These are phyloP conservation scores for Xerocomellus amylosporus DNA, from an alignment of 768 basidiomycete species.

Conservation along the genomic window DNA sequence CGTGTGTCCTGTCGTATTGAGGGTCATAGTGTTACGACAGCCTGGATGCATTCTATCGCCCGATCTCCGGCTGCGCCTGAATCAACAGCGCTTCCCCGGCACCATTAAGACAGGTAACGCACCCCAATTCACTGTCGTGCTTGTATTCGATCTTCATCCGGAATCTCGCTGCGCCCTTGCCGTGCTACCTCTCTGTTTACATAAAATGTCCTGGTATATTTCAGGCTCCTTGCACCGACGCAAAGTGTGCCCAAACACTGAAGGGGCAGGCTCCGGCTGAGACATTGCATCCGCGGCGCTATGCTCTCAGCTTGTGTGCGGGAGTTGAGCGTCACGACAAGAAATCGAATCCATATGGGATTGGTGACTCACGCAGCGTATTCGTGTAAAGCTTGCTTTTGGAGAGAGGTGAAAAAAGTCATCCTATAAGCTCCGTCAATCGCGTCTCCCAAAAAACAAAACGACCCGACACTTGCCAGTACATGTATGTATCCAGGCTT, in stretches of 20 bases:
- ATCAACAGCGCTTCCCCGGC: neutral
- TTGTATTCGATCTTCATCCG: neutral
- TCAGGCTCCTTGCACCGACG: neutral
- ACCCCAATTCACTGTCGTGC: neutral
- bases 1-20: neutral
- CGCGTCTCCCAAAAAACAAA: neutral
- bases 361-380: neutral
- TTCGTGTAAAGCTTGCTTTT: constrained; percentile 3
- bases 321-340: neutral
- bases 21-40: neutral
- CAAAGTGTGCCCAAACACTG: neutral
- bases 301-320: neutral
- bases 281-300: neutral
- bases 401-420: neutral
- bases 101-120: neutral
- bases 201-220: neutral
- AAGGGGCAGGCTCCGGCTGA: neutral
- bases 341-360: neutral
- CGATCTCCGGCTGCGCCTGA: neutral
- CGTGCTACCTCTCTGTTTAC: neutral
- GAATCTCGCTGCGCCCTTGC: neutral
- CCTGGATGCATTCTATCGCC: neutral
- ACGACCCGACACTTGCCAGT: too few species aligned
- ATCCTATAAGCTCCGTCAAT: neutral
- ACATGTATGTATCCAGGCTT: neutral